phyloP scores from a whole-genome alignment of 305 asterid species.

The Fraxinus greggii region DNA sequence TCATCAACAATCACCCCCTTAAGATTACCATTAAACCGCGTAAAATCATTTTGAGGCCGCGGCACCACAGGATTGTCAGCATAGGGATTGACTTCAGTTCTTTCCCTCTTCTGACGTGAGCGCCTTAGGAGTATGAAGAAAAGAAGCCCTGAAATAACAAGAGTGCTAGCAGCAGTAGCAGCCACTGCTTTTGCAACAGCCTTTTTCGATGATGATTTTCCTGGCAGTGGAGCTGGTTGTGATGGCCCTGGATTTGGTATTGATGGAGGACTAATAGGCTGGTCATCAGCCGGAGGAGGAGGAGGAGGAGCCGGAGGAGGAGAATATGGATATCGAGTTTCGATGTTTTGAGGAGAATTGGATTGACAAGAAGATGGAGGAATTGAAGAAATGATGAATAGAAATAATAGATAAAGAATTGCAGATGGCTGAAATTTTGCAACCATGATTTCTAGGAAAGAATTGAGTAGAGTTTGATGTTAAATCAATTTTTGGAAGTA shows the following conservation, averaged over 20 bases:
- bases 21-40: constrained; percentile 54
- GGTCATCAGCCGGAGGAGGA: constrained; percentile 19
- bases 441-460: constrained; percentile 46
- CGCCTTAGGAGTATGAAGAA: constrained; percentile 48
- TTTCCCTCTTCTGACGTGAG: constrained; percentile 39
- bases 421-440: constrained; percentile 21
- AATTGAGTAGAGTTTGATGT: constrained; percentile 17
- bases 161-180: constrained; percentile 63
- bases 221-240: constrained; percentile 14
- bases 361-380: constrained; percentile 42
- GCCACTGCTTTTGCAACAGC: constrained; percentile 76
- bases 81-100: constrained; percentile 11
- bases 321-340: constrained; percentile 55
- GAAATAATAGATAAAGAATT: constrained; percentile 28
- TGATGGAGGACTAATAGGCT: constrained; percentile 18
- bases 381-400: constrained; percentile 30
- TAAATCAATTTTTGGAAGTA: constrained; percentile 21
- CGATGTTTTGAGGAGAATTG: constrained; percentile 54
- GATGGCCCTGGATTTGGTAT: constrained; percentile 21
- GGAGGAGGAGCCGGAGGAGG: constrained; percentile 27
- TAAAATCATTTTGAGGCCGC: constrained; percentile 35
- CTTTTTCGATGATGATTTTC: constrained; percentile 38
- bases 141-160: constrained; percentile 53
- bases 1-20: constrained; percentile 94
- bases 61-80: constrained; percentile 25